phyloP scores from a whole-genome alignment of 371 early-diverging fungal species.

The Mortierella sp. region DNA sequence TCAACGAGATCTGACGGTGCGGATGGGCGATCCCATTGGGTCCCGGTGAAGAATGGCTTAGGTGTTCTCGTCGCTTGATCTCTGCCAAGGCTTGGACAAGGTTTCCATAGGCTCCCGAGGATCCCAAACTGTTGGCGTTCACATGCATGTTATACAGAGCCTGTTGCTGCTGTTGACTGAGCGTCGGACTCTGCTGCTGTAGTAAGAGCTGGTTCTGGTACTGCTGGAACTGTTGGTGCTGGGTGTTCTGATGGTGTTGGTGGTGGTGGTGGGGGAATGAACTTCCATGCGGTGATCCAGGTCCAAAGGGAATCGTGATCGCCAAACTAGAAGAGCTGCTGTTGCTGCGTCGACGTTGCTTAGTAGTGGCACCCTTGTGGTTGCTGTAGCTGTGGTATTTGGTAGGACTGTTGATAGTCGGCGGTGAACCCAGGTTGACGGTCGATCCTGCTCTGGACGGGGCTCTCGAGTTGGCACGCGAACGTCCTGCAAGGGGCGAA shows the following conservation, averaged over 20 bases:
- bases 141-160: slow-evolving; percentile 49
- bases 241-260: background rate
- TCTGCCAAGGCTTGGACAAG: slow-evolving; percentile 40
- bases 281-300: background rate
- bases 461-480: slow-evolving; percentile 22
- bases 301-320: background rate
- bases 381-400: too few species aligned
- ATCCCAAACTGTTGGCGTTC: slow-evolving; percentile 50
- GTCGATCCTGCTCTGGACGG: slow-evolving; percentile 24
- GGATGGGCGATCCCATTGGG: background rate
- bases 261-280: slow-evolving; percentile 9
- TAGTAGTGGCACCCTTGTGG: background rate
- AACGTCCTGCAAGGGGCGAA: slow-evolving; percentile 33
- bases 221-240: slow-evolving; percentile 15
- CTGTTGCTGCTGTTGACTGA: slow-evolving; percentile 43
- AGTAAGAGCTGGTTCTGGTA: slow-evolving; percentile 27
- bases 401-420: background rate
- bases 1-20: slow-evolving; percentile 24
- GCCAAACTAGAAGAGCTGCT: slow-evolving; percentile 16
- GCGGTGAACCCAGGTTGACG: slow-evolving; percentile 11
- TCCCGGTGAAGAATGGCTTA: background rate
- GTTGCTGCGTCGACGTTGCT: background rate
- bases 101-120: slow-evolving; percentile 48
- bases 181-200: slow-evolving; percentile 20
- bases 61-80: slow-evolving; percentile 32